Evolutionary conservation across 2,329 filamentous ascomycete genomes (phyloP), one percentile per base, ranked within the genome.

Genomic region (Diaporthe australafricana): DNA sequence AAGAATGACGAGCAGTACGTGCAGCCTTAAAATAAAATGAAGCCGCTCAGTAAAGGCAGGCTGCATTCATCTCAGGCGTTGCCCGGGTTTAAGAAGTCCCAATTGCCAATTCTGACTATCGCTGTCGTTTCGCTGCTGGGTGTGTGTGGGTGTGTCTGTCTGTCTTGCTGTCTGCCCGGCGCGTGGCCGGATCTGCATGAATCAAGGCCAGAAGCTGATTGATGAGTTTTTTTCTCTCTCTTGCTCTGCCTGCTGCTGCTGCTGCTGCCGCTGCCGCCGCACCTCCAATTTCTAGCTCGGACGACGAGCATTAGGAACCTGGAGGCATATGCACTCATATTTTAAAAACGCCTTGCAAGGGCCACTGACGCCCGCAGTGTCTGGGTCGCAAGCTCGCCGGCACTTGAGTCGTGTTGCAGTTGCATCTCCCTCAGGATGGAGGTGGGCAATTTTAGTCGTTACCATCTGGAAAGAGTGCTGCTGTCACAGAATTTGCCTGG

Each of bases 161-260:
- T 22, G 25, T 60, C 55, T 27, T 22, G 14, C 60, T 40, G 57
- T 65, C 68, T 45, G 70, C 48, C 40, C 56, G 47, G 47, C 70
- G 38, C 60, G 65, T 56, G 62, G 72, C 72, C 72, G 47, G 68
- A 63, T 65, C 68, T 73, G 72, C 72, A 73, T 60, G 69, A 38
- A 50, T 40, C 20, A 72, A 55, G 63, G 40, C 56, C 71, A 71
- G 53, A 47, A 30, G 45, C 35, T 63, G 40, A 71, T 70, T 56
- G 69, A 42, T 66, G 45, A 47, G 60, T 42, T 22, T 50, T 65
- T 35, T 65, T 38, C 48, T 35, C 20, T 35, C 17, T 38, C 27
- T 22, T 48, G 17, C 57, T 40, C 17, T 48, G 17, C 40, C 22
- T 42, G 55, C 55, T n/a, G n/a, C n/a, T n/a, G n/a, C n/a, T n/a